Conservation (phyloP, 2,329 filamentous ascomycete genomes). For the Paraphaeosphaeria minitans region DNA sequence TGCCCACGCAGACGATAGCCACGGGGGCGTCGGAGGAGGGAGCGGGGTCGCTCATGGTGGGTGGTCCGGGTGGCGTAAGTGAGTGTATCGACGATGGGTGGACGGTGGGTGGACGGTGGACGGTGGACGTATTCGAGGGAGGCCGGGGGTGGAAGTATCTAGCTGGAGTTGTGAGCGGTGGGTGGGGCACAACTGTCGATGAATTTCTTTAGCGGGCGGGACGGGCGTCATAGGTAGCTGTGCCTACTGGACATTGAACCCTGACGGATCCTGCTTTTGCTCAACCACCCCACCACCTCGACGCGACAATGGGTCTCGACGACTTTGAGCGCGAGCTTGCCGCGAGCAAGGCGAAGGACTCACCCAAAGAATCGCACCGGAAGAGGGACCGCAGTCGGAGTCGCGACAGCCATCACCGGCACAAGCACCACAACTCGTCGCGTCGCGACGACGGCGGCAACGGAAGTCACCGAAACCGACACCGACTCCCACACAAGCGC, state of each 20-base stretch:
- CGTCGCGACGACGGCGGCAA: conserved; percentile 55
- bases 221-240: conserved; percentile 19
- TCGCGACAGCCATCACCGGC: conserved; percentile 46
- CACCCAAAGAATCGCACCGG: conserved; percentile 55
- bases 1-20: conserved; percentile 91
- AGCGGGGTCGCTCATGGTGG: conserved; percentile 49
- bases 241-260: neutral
- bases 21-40: conserved; percentile 57
- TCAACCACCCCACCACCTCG: conserved; percentile 52
- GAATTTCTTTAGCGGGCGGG: conserved; percentile 44
- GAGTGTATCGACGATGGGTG: too few species aligned
- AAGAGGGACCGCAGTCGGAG: conserved; percentile 53
- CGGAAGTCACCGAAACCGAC: too few species aligned
- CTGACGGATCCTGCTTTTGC: conserved; percentile 32
- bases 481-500: conserved; percentile 68
- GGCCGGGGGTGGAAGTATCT: conserved; percentile 8
- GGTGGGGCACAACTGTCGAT: conserved; percentile 2
- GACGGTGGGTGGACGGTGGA: too few species aligned
- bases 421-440: conserved; percentile 50
- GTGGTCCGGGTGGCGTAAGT: neutral
- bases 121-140: conserved; percentile 7
- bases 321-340: conserved; percentile 82
- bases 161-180: conserved; percentile 2
- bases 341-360: conserved; percentile 64
- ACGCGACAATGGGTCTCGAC: conserved; percentile 60